Evolutionary conservation across 495 filamentous ascomycete species (phyloP).

Genomic region (Hypomontagnella monticulosa): DNA sequence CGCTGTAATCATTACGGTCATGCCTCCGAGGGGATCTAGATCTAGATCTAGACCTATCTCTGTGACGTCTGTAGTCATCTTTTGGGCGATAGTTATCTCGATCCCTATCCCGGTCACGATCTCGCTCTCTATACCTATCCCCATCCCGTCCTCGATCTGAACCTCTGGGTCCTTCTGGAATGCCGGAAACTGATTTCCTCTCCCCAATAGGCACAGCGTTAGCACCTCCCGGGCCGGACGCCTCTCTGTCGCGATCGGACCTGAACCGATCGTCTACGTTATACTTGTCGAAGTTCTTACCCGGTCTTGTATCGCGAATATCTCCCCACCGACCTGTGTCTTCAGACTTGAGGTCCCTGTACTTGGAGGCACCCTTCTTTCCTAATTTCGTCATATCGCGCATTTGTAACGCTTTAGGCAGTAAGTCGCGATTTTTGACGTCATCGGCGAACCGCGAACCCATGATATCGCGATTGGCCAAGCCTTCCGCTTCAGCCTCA

Average conservation of each 20-base stretch:
- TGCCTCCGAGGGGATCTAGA: conserved; percentile 53
- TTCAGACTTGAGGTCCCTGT: conserved; percentile 87
- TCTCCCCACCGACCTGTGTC: conserved; percentile 90
- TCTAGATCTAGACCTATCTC: conserved; percentile 47
- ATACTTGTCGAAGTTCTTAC: conserved; percentile 56
- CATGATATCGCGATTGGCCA: conserved; percentile 83
- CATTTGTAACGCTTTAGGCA: conserved; percentile 94
- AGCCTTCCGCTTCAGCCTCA: conserved; percentile 73
- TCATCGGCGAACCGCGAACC: conserved; percentile 82
- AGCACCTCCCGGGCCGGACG: conserved; percentile 61
- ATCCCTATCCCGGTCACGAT: conserved; percentile 44
- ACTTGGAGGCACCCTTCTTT: conserved; percentile 89
- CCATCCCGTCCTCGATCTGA: conserved; percentile 46
- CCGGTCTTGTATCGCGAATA: conserved; percentile 62
- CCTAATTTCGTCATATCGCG: conserved; percentile 94
- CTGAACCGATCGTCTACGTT: conserved; percentile 74
- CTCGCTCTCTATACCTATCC: conserved; percentile 35
- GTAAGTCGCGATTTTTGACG: conserved; percentile 75
- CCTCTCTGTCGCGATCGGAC: conserved; percentile 65
- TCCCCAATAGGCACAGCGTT: conserved; percentile 70
- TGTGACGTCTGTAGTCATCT: conserved; percentile 43
- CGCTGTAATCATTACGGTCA: conserved; percentile 62
- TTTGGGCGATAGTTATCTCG: conserved; percentile 49
- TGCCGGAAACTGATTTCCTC: conserved; percentile 53
- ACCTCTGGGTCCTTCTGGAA: conserved; percentile 49